A percentile compares a stretch with the other conserved stretches of the same genome.
phyloP scores from a whole-genome alignment of 345 rosid genomes.

The Eucalyptus dawsonii region DNA sequence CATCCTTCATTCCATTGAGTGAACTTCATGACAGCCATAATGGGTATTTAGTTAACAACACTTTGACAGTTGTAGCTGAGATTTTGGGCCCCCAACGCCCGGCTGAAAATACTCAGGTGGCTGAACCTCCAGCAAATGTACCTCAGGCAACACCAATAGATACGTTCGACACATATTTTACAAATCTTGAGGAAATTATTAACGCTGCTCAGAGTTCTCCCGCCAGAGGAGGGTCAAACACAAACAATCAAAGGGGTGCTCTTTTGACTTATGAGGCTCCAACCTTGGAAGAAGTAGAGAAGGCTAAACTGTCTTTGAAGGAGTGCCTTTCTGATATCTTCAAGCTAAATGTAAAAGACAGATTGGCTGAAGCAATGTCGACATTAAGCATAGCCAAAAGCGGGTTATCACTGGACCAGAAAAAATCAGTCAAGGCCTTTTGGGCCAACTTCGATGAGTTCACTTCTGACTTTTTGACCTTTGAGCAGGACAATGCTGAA shows the following conservation, averaged over 20 bases:
- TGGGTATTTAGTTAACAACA: background rate
- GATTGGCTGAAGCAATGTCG: background rate
- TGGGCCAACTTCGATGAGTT: background rate
- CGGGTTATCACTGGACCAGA: background rate
- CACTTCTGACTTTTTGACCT: background rate
- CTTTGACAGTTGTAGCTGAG: background rate
- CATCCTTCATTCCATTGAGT: background rate
- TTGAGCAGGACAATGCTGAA: background rate
- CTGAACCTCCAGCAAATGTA: background rate
- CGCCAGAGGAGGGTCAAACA: background rate
- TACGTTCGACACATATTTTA: background rate
- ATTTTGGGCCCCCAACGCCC: background rate
- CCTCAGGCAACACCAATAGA: background rate
- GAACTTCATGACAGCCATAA: background rate
- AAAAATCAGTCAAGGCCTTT: background rate
- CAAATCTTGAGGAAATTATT: background rate
- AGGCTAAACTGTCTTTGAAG: background rate
- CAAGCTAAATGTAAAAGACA: slow-evolving; percentile 1
- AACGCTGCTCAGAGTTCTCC: background rate
- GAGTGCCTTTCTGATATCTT: slow-evolving; percentile 5
- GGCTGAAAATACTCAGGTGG: background rate
- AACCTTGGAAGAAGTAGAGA: background rate
- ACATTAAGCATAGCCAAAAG: background rate
- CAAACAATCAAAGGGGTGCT: background rate
- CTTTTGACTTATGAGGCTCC: background rate